Evolutionary conservation across 2,329 filamentous ascomycete genomes (phyloP), one percentile per base, ranked within the genome.

Genomic region (Pezicula neosporulosa): DNA sequence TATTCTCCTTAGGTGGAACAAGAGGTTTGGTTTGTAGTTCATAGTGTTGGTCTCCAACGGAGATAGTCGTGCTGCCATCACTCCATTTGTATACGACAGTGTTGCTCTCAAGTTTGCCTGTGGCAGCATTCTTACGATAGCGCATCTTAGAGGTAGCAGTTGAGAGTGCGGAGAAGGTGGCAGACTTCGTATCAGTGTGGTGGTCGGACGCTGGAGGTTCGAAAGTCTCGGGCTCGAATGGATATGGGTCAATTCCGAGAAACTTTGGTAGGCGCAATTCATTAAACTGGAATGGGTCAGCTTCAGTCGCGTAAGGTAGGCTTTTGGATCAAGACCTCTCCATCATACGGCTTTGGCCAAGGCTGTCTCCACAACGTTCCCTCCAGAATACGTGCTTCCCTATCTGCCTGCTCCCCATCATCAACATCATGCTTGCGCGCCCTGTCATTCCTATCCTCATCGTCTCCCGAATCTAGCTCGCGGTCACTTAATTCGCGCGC

Each of bases 1-100:
- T 80, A 61, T 44, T 58, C 27, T 61, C 61, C 44, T 75, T 71
- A 12, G 70, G 72, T 2, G 87, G 86, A 2, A 86, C 87, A 44
- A 91, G 80, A 21, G 77, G 71, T 69, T 89, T 90, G 60, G 81
- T 83, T 56, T 83, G 78, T 43, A 92, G 78, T 63, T 90, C 86
- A 72, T 86, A 92, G 62, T 92, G 88, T 56, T 85, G 83, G 53
- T 82, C 83, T 13, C 87, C 89, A 21, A 92, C 76, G n/a, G 86
- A 82, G 21, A 93, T 73, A 10, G 87, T 91, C 15, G 89, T 73
- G 4, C 86, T 90, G 27, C 89, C 89, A 63, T 93, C 89, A 55
- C 85, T 90, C 89, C 89, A 93, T 59, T 81, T 81, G 63, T 89
- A 82, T 28, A 93, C 72, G 56, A 85, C 80, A 2, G 89, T 81